Conservation (phyloP, 1,284 basidiomycete species). For the Apiotrichum siamense region DNA sequence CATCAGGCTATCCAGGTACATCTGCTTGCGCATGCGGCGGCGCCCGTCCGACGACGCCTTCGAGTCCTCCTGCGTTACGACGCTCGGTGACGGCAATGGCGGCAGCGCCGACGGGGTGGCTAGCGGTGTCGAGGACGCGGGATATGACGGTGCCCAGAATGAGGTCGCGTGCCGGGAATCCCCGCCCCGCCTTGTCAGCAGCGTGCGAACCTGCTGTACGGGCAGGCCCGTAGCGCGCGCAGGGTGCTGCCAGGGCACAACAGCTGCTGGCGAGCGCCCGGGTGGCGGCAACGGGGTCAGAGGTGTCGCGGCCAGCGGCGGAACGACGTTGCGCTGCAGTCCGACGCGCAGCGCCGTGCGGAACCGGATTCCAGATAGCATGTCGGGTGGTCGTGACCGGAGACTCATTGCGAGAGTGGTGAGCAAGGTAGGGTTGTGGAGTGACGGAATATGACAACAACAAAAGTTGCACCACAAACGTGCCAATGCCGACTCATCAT, state of each 20-base stretch:
- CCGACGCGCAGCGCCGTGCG: background rate
- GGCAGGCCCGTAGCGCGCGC: too few species aligned
- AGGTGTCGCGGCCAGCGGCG: background rate
- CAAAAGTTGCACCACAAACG: too few species aligned
- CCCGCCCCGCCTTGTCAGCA: background rate
- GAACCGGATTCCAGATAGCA: background rate
- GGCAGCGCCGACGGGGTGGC: constrained; percentile 3
- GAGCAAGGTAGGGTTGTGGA: background rate
- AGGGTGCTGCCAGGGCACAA: too few species aligned
- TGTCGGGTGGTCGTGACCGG: background rate
- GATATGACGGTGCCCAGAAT: constrained; percentile 24
- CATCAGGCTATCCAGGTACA: constrained; percentile 45
- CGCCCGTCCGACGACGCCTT: constrained; percentile 6
- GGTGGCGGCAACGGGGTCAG: background rate
- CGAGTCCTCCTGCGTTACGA: constrained; percentile 6
- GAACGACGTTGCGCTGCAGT: background rate
- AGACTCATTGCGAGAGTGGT: background rate
- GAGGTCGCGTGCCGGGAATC: constrained; percentile 4
- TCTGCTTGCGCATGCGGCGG: constrained; percentile 21
- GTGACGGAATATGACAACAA: too few species aligned
- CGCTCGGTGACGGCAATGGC: constrained; percentile 5
- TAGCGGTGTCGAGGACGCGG: constrained; percentile 8
- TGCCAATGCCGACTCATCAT: too few species aligned
- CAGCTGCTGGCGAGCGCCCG: too few species aligned
- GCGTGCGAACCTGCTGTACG: background rate